Conservation (phyloP, 1,284 basidiomycete genomes). For the Ganoderma meredithae region DNA sequence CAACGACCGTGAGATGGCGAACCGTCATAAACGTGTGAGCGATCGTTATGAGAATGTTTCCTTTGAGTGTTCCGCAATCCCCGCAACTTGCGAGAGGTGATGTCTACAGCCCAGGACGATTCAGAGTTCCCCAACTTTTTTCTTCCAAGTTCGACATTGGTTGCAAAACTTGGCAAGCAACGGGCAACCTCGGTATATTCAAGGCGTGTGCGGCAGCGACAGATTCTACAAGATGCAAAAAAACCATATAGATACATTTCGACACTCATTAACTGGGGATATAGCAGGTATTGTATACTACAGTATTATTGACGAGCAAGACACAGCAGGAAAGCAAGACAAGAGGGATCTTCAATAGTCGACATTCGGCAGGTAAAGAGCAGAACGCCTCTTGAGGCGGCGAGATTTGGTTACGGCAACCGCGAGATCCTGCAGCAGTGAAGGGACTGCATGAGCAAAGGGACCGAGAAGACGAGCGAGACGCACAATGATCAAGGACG, state of each 20-base stretch:
- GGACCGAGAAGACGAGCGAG: background rate
- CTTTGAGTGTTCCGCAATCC: background rate
- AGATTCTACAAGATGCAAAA: constrained; percentile 22
- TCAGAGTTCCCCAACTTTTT: background rate
- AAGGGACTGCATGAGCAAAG: constrained; percentile 10
- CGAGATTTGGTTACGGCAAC: constrained; percentile 20
- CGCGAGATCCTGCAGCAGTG: constrained; percentile 26
- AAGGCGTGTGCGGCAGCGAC: constrained; percentile 2
- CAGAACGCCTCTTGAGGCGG: constrained; percentile 15
- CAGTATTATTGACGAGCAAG: constrained; percentile 3
- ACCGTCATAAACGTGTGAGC: background rate
- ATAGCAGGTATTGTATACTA: constrained; percentile 6
- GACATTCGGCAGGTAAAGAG: constrained; percentile 5
- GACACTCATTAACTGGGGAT: constrained; percentile 13
- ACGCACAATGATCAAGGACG: constrained; percentile 31
- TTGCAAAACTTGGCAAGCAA: background rate
- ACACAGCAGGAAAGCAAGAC: background rate
- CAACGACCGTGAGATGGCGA: background rate
- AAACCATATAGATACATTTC: constrained; percentile 29
- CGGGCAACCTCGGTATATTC: background rate
- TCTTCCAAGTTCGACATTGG: background rate
- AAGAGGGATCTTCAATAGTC: background rate
- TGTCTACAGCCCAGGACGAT: background rate
- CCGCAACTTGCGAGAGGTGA: background rate
- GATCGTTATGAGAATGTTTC: background rate